Base-by-base conservation (phyloP, 345 rosid species). In the Eucalyptus melliodora region DNA sequence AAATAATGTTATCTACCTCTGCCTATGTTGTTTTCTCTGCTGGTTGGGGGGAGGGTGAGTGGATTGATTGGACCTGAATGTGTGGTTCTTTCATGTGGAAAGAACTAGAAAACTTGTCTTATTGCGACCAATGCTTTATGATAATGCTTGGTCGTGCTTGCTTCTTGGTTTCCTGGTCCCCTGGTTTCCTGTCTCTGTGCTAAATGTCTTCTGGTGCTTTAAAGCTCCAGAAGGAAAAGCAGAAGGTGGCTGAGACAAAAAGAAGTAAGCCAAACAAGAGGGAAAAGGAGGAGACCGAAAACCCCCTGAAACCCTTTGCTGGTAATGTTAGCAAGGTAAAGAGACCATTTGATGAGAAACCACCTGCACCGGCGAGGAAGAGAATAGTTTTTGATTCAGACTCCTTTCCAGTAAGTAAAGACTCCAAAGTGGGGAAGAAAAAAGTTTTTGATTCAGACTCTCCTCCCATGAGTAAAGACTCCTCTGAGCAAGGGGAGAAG, bases 151-250 rank as follows among this genome's bases (percentile, higher is more conserved):
- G 91, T 60, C 87, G 37, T 88, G 88, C 82, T 42, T 37, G 80
- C 85, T 87, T 88, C 86, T 50, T 90, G 89, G 91, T 87, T 55
- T 89, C 82, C 49, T 77, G 85, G 85, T 40, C 30, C 30, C 47
- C 85, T 77, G 85, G 85, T 59, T 47, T 86, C 87, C 69, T 89
- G 89, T 88, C 86, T 81, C 37, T 87, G 47, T 92, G 51, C 92
- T 90, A 94, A 88, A 88, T 88, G 90, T 89, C 88, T 92, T 91
- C 92, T 92, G 95, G 95, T 93, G 92, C 91, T 72, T 37, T 27
- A 93, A 94, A 94, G 95, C 91, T 90, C 92, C 93, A 90, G 81
- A 92, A 90, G 87, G 91, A 91, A 65, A 88, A 44, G 86, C 92
- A 90, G 90, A 93, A 93, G 86, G 49, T 11, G 47, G 67, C 91